A percentile compares a stretch with the other conserved stretches of the same genome.
Evolutionary conservation across 2,329 filamentous ascomycete genomes (phyloP).

Genomic region (Orbilia javanica): DNA sequence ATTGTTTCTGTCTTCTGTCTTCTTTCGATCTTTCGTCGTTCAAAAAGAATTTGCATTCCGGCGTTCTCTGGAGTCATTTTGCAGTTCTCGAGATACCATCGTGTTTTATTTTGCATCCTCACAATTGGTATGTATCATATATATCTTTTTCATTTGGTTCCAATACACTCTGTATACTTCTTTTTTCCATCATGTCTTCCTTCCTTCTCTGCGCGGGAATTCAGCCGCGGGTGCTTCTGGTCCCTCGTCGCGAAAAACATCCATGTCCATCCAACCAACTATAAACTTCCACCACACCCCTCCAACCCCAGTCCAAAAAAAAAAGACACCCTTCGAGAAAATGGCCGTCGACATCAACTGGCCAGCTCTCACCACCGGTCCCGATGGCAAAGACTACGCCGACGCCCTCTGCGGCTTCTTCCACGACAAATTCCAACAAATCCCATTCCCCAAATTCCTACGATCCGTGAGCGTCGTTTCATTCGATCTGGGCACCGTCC

Average conservation of each 20-base stretch:
- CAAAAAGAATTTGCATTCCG: conserved; percentile 28
- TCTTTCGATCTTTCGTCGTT: not conserved
- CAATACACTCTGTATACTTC: not conserved
- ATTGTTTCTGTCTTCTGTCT: not conserved
- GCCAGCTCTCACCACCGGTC: conserved; percentile 88
- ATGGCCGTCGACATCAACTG: conserved; percentile 99
- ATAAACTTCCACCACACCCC: conserved; percentile 11
- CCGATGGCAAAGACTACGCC: conserved; percentile 86
- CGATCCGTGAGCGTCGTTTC: conserved; percentile 93
- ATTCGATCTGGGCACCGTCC: conserved; percentile 88
- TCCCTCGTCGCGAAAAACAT: conserved; percentile 35
- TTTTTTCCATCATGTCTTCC: conserved; percentile 16
- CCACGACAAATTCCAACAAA: conserved; percentile 93
- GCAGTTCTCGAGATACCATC: conserved; percentile 35
- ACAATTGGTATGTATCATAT: conserved; percentile 46
- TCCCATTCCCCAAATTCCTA: conserved; percentile 93
- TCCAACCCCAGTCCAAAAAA: not conserved
- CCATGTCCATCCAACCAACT: conserved; percentile 8
- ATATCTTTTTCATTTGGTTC: not conserved
- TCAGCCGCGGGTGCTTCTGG: conserved; percentile 41
- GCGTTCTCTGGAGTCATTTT: conserved; percentile 36
- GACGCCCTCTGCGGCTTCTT: conserved; percentile 91
- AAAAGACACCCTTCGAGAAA: not conserved
- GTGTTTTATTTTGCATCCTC: conserved; percentile 10
- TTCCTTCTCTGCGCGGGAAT: not conserved